Evolutionary conservation across 495 filamentous ascomycete genomes (phyloP).

Genomic region (Xylona heveae): DNA sequence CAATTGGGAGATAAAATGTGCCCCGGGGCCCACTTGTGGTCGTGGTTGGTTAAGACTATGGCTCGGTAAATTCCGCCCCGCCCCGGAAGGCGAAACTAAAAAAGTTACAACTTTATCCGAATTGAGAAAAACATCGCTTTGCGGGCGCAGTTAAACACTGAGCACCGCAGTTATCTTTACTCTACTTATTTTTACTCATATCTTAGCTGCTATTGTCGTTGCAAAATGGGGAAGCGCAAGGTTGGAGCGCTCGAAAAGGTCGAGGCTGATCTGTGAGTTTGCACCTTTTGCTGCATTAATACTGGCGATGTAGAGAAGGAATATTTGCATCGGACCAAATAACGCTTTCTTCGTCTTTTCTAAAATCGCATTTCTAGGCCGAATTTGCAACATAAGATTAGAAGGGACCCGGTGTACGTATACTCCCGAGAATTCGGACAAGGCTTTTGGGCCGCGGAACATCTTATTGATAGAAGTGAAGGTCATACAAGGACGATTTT

Average conservation of each 20-base stretch:
- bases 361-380: slow-evolving; percentile 27
- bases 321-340: too few species aligned
- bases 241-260: slow-evolving; percentile 84
- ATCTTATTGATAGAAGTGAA: not conserved
- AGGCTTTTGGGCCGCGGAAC: slow-evolving; percentile 2
- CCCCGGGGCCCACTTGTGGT: too few species aligned
- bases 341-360: slow-evolving; percentile 8
- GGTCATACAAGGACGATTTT: slow-evolving; percentile 74
- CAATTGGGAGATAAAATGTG: too few species aligned
- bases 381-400: slow-evolving; percentile 75
- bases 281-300: slow-evolving; percentile 3
- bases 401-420: slow-evolving; percentile 57
- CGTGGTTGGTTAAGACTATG: too few species aligned
- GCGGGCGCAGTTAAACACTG: too few species aligned
- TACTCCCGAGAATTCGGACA: not conserved
- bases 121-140: too few species aligned
- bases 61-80: too few species aligned
- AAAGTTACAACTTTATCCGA: too few species aligned
- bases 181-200: too few species aligned
- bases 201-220: too few species aligned
- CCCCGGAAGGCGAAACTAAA: too few species aligned
- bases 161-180: too few species aligned
- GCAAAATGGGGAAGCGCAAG: slow-evolving; percentile 65
- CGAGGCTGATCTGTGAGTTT: slow-evolving; percentile 59
- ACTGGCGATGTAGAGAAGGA: slow-evolving; percentile 10